Evolutionary conservation across 306 rosid genomes (phyloP).

Genomic region (Pterocarpus santalinus): DNA sequence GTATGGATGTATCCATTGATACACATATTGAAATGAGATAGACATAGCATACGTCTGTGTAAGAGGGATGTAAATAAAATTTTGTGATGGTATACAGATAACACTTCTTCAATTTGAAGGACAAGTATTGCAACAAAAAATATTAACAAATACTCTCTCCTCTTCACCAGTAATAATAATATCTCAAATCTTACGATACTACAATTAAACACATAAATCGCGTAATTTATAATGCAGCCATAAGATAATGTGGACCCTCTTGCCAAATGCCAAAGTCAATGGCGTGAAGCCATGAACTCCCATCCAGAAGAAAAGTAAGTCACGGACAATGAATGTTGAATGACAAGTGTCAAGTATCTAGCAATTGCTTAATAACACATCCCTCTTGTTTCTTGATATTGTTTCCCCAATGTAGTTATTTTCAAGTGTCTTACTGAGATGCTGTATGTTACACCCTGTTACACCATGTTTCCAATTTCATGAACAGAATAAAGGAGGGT

Average conservation of each 20-base stretch:
- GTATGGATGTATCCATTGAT: too few relatives aligned
- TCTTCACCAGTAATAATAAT: not conserved
- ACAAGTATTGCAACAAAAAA: not conserved
- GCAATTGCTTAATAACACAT: not conserved
- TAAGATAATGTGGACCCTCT: not conserved
- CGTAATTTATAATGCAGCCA: not conserved
- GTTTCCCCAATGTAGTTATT: conserved; percentile 3
- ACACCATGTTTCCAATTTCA: not conserved
- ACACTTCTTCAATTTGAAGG: not conserved
- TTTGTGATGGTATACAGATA: too few relatives aligned
- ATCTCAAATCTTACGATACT: not conserved
- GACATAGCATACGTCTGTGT: too few relatives aligned
- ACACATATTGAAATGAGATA: too few relatives aligned
- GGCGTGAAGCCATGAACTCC: not conserved
- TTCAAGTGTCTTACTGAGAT: not conserved
- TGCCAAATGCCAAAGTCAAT: conserved; percentile 13
- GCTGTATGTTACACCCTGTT: not conserved
- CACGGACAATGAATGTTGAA: not conserved
- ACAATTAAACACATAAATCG: too few relatives aligned
- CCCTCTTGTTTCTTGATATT: not conserved
- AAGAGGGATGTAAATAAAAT: too few relatives aligned
- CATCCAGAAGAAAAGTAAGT: not conserved
- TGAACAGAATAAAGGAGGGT: not conserved
- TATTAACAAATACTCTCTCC: not conserved
- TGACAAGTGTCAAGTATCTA: not conserved